Evolutionary conservation across 2,329 filamentous ascomycete species (phyloP), one percentile per base, ranked within the genome.

Genomic region (Trichoderma arundinaceum): DNA sequence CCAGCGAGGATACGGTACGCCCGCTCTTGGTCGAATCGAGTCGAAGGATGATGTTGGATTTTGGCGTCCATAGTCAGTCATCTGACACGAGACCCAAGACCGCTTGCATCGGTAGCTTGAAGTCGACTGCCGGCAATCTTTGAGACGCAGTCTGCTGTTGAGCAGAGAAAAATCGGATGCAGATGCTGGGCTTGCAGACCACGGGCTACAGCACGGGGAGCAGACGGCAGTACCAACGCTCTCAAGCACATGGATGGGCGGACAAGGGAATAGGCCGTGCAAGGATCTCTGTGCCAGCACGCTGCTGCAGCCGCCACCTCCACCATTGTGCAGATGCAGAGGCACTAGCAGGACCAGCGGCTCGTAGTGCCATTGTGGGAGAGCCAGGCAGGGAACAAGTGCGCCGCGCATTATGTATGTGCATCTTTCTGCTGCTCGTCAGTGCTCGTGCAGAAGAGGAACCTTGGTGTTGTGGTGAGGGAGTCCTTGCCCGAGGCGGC

Each of bases 11-110:
- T 49, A 38, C 39, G 22, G 48, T 44, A 53, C 32, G 43, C 44
- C 56, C 43, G 52, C 35, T 17, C 33, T 56, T 39, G 52, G 52
- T 41, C 35, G 12, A 58, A 41, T 46, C 19, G 17, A 62, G 10
- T 15, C 22, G 15, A 35, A 62, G 59, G 59, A 52, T 53, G 54
- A 58, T 48, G 63, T 59, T 59, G 46, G 52, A 59, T 65, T 56
- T 65, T 65, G 63, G 63, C 54, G 63, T 65, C 63, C 54, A 56
- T 17, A 51, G 54, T 51, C 46, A 19, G 63, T 65, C 63, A 65
- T 65, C 53, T 65, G 63, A 65, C 53, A 53, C 61, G 52, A 64
- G 38, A 48, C 53, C 33, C 61, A 43, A 57, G 22, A 49, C 52
- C 52, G 43, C 61, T 57, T 57, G 61, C 52, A 56, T 64, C 52